Conservation (phyloP, 805 yeast genomes). For the Myxozyma lipomycoides region DNA sequence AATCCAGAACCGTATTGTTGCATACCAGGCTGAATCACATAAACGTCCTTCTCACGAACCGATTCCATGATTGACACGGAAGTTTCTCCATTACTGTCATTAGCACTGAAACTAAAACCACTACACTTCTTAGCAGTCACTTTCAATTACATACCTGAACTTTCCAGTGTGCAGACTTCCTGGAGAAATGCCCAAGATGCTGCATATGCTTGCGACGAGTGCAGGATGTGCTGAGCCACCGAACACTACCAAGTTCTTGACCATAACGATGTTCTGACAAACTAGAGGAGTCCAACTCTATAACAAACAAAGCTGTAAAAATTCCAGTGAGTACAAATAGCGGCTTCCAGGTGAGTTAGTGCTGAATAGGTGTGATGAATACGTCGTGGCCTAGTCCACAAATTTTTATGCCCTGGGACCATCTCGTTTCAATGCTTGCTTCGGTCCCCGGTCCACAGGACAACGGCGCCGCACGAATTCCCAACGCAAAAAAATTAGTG, state of each 20-base stretch:
- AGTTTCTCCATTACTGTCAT: constrained; percentile 82
- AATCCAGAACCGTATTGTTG: background rate
- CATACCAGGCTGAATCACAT: constrained; percentile 64
- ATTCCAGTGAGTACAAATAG: too few species aligned
- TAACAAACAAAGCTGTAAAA: too few species aligned
- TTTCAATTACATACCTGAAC: constrained; percentile 42
- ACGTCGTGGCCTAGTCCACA: too few species aligned
- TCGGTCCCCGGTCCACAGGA: too few species aligned
- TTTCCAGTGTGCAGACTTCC: constrained; percentile 53
- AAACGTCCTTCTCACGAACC: constrained; percentile 94
- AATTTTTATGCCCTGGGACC: too few species aligned
- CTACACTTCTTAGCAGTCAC: background rate
- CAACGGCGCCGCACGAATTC: background rate
- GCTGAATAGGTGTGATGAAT: too few species aligned
- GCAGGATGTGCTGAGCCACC: constrained; percentile 89
- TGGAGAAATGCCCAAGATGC: constrained; percentile 65
- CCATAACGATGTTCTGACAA: constrained; percentile 30
- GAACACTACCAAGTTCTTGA: constrained; percentile 82
- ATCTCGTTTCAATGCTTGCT: too few species aligned
- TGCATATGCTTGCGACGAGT: constrained; percentile 70
- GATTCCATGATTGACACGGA: constrained; percentile 80
- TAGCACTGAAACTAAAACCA: background rate
- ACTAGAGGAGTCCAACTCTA: background rate
- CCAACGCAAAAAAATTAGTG: background rate
- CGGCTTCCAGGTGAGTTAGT: too few species aligned